A percentile compares a stretch with the other conserved stretches of the same genome.
Evolutionary conservation across 768 basidiomycete genomes (phyloP).

Genomic region (Pisolithus sp.): DNA sequence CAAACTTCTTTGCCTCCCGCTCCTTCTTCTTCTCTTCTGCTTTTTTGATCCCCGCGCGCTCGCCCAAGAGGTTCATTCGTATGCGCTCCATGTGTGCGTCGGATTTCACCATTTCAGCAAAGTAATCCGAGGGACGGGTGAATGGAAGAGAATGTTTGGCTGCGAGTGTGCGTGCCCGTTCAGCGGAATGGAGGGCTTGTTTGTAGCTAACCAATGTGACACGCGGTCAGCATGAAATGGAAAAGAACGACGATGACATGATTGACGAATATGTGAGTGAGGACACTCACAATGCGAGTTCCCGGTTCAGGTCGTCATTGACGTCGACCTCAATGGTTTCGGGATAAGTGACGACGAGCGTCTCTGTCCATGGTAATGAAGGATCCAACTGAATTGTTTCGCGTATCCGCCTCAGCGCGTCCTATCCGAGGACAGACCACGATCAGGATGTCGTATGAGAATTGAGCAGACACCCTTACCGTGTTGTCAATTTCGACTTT

Average conservation of each 20-base stretch:
- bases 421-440: conserved; percentile 32
- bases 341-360: conserved; percentile 65
- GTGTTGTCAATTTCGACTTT: conserved; percentile 70
- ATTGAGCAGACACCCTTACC: conserved; percentile 34
- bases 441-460: background rate
- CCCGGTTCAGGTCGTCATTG: conserved; percentile 86
- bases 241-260: background rate
- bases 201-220: conserved; percentile 65
- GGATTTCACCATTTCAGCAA: conserved; percentile 97
- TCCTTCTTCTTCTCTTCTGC: conserved; percentile 88
- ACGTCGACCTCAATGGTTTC: conserved; percentile 70
- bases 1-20: conserved; percentile 94
- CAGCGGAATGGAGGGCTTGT: conserved; percentile 83
- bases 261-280: background rate
- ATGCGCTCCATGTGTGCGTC: conserved; percentile 98
- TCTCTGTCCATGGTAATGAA: conserved; percentile 80
- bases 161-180: conserved; percentile 71
- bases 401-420: conserved; percentile 75
- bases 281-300: conserved; percentile 82
- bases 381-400: conserved; percentile 70
- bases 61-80: conserved; percentile 83
- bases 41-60: conserved; percentile 81
- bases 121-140: conserved; percentile 89
- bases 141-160: conserved; percentile 75
- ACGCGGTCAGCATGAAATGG: background rate